These are phyloP conservation scores for Penicillium sp. DNA, from an alignment of 2,329 filamentous ascomycete genomes.

Conservation along the genomic window DNA sequence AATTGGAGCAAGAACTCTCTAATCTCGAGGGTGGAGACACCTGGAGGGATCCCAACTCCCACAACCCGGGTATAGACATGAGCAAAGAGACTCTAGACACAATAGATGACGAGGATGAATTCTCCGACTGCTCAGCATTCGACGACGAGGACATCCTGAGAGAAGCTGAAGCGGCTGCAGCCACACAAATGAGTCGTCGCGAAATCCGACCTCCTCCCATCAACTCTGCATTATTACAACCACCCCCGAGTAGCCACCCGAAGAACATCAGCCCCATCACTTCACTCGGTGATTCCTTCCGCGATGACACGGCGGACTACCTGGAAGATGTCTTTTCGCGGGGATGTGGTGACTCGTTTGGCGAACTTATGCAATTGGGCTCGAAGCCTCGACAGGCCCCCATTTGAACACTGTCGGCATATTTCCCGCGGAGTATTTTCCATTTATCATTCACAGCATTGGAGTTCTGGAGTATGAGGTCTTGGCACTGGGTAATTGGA, in stretches of 20 bases:
- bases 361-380: constrained; percentile 11
- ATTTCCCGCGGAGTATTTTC: not conserved
- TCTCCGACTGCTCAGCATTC: constrained; percentile 36
- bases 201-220: not conserved
- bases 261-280: constrained; percentile 1
- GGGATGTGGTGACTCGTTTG: constrained; percentile 19
- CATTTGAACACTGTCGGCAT: not conserved
- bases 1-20: constrained; percentile 12
- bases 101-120: constrained; percentile 29
- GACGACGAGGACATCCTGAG: constrained; percentile 31
- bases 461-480: not conserved
- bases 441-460: not conserved
- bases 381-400: not conserved
- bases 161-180: constrained; percentile 19
- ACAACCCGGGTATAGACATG: not conserved
- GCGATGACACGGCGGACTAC: constrained; percentile 36
- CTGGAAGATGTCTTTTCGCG: constrained; percentile 22
- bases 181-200: not conserved
- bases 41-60: not conserved
- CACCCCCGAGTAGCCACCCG: not conserved
- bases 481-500: not conserved
- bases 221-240: not conserved
- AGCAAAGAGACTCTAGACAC: constrained; percentile 1
- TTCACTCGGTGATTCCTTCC: constrained; percentile 30
- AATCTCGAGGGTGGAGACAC: constrained; percentile 8